Evolutionary conservation across 2,329 filamentous ascomycete genomes (phyloP).

Genomic region (Aspergillus luchuensis): DNA sequence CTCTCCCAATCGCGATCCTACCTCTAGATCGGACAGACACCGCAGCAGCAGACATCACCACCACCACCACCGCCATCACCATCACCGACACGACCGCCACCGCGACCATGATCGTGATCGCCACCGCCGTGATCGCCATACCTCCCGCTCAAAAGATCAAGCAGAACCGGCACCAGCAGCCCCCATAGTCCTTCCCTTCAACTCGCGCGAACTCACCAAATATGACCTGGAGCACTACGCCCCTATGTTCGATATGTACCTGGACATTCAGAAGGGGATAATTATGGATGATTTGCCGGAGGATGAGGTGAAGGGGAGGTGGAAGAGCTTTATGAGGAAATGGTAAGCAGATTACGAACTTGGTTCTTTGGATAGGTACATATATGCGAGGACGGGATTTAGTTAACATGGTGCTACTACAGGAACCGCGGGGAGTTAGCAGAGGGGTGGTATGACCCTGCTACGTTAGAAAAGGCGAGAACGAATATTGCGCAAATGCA

Average conservation of each 20-base stretch:
- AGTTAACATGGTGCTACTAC: slow-evolving; percentile 47
- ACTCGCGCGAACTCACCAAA: slow-evolving; percentile 67
- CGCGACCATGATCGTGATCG: slow-evolving; percentile 23
- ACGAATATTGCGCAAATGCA: slow-evolving; percentile 24
- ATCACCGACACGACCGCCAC: slow-evolving; percentile 21
- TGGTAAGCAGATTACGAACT: slow-evolving; percentile 60
- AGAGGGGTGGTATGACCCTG: slow-evolving; percentile 90
- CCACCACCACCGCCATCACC: slow-evolving; percentile 32
- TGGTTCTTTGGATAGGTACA: background rate
- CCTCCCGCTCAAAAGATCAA: background rate
- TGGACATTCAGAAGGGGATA: slow-evolving; percentile 83
- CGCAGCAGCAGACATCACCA: slow-evolving; percentile 34
- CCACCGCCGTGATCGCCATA: slow-evolving; percentile 12
- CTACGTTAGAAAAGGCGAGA: slow-evolving; percentile 61
- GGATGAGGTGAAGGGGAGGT: slow-evolving; percentile 76
- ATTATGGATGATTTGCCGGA: slow-evolving; percentile 69
- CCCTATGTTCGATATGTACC: slow-evolving; percentile 77
- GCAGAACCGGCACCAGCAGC: slow-evolving; percentile 17
- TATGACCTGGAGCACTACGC: slow-evolving; percentile 67
- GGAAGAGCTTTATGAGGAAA: slow-evolving; percentile 89
- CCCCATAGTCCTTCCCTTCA: slow-evolving; percentile 61
- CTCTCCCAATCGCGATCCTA: slow-evolving; percentile 35
- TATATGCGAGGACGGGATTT: background rate
- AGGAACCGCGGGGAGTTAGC: slow-evolving; percentile 84
- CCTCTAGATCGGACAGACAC: slow-evolving; percentile 24